Evolutionary conservation across 2,329 filamentous ascomycete species (phyloP), one percentile per base, ranked within the genome.

Genomic region (Botrytis medusae): DNA sequence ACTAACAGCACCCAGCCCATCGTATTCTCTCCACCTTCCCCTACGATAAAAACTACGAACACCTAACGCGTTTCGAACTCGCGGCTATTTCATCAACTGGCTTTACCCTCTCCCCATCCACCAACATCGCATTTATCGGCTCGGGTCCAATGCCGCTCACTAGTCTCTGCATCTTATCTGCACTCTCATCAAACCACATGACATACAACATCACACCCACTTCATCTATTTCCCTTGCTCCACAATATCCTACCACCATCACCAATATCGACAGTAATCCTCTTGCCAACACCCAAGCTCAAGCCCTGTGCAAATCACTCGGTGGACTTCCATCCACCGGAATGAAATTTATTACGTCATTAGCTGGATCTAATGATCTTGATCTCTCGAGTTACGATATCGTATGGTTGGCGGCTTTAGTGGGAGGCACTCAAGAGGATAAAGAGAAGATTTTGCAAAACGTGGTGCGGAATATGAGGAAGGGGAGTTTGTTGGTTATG

Each of bases 101-200:
- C 22, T 32, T 83, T 29, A 76, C 81, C 2, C 74, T 77, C 0
- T 25, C 74, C n/a, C 67, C 76, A 2, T 82, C 82, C 0, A 74
- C 73, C 0, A 81, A 77, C 10, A 80, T 87, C 29, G 84, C 84
- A 2, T 87, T 87, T 75, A 82, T 88, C 6, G 86, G 86, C 20
- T 86, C 84, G 0, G 86, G 86, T 0, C 85, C 86, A 0, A 77
- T 87, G 1, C 86, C 86, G 0, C 76, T 87, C 25, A 86, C 85
- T 0, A 84, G 84, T 0, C 77, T 87, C 4, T 86, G 85, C 73
- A 79, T 87, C 3, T 74, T 83, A 22, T 76, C 81, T 1, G 77
- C 80, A 3, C 81, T 85, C 20, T 79, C 81, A 0, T 73, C 71
- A 59, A 46, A 73, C 48, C 57, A 71, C 34, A 40, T 44, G 34